Evolutionary conservation across 2,329 filamentous ascomycete species (phyloP).

Genomic region (Colletotrichum incanum): DNA sequence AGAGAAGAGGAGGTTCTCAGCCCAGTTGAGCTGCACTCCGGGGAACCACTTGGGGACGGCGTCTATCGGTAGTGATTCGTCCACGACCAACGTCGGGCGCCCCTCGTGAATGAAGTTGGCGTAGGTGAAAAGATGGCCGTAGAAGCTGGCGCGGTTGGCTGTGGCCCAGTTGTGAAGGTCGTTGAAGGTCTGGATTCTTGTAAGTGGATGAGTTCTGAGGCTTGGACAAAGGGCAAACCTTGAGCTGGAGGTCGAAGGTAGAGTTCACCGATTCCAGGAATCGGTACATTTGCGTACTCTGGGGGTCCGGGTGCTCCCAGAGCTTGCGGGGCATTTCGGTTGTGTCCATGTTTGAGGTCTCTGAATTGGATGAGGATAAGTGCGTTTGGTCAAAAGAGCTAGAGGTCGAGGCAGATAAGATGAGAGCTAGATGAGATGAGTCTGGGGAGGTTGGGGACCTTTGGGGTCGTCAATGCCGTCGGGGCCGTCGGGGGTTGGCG

Average conservation of each 20-base stretch:
- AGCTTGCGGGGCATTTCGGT: constrained; percentile 70
- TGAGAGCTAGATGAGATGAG: neutral
- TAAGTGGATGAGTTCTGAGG: constrained; percentile 11
- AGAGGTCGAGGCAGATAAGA: neutral
- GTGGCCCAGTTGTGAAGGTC: constrained; percentile 82
- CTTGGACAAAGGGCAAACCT: constrained; percentile 53
- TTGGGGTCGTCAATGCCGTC: neutral
- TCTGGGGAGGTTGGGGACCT: constrained; percentile 4
- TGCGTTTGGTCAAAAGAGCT: neutral
- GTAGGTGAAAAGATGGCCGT: constrained; percentile 73
- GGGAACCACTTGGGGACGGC: constrained; percentile 83
- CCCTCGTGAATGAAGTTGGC: constrained; percentile 76
- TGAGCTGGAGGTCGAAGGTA: constrained; percentile 69
- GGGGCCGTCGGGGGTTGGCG: neutral
- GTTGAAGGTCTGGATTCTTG: constrained; percentile 69
- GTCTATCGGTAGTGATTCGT: constrained; percentile 80
- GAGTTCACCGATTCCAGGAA: constrained; percentile 78
- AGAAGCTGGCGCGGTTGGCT: constrained; percentile 75
- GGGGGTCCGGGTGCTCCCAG: constrained; percentile 76
- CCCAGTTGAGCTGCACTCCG: constrained; percentile 82
- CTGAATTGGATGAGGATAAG: neutral
- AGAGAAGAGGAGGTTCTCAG: constrained; percentile 84
- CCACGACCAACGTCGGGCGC: constrained; percentile 72
- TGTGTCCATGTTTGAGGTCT: constrained; percentile 49
- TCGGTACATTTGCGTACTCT: constrained; percentile 75